Evolutionary conservation across 1,284 basidiomycete species (phyloP).

Genomic region (Boletus sp.): DNA sequence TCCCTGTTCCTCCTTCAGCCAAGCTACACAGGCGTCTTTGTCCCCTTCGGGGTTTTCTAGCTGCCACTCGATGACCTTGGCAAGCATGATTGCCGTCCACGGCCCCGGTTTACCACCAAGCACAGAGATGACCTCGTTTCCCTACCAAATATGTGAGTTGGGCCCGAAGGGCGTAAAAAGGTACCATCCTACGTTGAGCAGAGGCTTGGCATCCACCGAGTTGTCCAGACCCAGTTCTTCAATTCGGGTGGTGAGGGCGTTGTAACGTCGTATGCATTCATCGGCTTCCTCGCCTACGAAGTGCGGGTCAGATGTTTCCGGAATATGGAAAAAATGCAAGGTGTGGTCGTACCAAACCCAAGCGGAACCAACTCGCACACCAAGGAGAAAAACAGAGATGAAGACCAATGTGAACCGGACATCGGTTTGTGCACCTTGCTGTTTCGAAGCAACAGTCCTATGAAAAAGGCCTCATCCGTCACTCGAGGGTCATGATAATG

Average conservation of each 20-base stretch:
- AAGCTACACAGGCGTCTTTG: conserved; percentile 64
- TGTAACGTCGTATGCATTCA: conserved; percentile 59
- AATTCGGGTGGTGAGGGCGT: conserved; percentile 58
- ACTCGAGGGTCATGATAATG: background rate
- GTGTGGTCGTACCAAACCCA: conserved; percentile 51
- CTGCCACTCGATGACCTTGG: conserved; percentile 77
- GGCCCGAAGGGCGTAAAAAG: background rate
- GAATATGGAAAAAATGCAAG: background rate
- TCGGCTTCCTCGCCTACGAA: conserved; percentile 44
- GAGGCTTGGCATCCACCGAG: conserved; percentile 65
- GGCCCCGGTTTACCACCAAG: conserved; percentile 63
- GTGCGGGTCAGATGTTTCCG: conserved; percentile 2
- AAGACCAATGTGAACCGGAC: conserved; percentile 68
- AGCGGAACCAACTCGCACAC: conserved; percentile 65
- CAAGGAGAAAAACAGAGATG: conserved; percentile 72
- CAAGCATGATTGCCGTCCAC: conserved; percentile 66
- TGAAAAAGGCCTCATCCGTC: background rate
- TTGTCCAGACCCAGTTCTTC: conserved; percentile 60
- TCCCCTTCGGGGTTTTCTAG: conserved; percentile 68
- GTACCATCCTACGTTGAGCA: conserved; percentile 68
- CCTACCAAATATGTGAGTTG: conserved; percentile 47
- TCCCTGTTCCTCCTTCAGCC: conserved; percentile 59
- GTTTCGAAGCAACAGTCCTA: conserved; percentile 69
- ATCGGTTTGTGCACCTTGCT: conserved; percentile 61
- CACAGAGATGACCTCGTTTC: conserved; percentile 60